Evolutionary conservation across 2,329 filamentous ascomycete species (phyloP).

Genomic region (Nigrograna mackinnonii): DNA sequence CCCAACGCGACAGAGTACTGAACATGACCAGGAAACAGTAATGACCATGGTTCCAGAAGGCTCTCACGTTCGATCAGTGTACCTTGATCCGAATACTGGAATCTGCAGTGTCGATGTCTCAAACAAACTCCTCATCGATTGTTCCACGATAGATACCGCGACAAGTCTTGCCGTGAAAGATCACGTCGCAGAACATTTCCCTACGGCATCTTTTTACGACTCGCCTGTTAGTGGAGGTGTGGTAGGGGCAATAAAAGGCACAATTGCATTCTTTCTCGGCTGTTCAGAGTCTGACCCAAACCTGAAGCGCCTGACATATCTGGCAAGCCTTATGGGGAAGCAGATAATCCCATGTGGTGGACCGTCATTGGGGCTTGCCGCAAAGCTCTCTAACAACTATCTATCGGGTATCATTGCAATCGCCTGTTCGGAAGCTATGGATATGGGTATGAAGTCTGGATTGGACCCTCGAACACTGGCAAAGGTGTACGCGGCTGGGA

Average conservation of each 20-base stretch:
- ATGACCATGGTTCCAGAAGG: slow-evolving; percentile 60
- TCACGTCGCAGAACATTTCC: slow-evolving; percentile 41
- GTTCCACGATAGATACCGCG: slow-evolving; percentile 59
- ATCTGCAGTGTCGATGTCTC: slow-evolving; percentile 46
- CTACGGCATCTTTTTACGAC: slow-evolving; percentile 54
- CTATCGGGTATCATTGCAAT: slow-evolving; percentile 62
- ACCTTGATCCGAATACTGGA: slow-evolving; percentile 49
- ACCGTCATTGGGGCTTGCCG: slow-evolving; percentile 58
- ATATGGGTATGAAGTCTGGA: slow-evolving; percentile 62
- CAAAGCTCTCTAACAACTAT: slow-evolving; percentile 67
- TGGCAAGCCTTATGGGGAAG: slow-evolving; percentile 58
- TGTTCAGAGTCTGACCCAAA: slow-evolving; percentile 51
- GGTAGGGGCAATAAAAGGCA: slow-evolving; percentile 55
- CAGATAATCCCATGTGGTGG: slow-evolving; percentile 61
- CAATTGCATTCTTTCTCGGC: slow-evolving; percentile 61
- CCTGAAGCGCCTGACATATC: slow-evolving; percentile 44
- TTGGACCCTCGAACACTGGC: slow-evolving; percentile 59
- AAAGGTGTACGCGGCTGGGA: slow-evolving; percentile 55
- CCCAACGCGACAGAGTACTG: slow-evolving; percentile 1
- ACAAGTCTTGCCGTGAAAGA: slow-evolving; percentile 53
- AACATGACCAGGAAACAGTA: slow-evolving; percentile 47
- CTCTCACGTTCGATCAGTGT: slow-evolving; percentile 54
- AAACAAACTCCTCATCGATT: slow-evolving; percentile 57
- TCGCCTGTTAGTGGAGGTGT: slow-evolving; percentile 58
- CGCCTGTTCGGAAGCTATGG: slow-evolving; percentile 61